Conservation (phyloP, 78 protist genomes). For the Dictyostelium purpureum region DNA sequence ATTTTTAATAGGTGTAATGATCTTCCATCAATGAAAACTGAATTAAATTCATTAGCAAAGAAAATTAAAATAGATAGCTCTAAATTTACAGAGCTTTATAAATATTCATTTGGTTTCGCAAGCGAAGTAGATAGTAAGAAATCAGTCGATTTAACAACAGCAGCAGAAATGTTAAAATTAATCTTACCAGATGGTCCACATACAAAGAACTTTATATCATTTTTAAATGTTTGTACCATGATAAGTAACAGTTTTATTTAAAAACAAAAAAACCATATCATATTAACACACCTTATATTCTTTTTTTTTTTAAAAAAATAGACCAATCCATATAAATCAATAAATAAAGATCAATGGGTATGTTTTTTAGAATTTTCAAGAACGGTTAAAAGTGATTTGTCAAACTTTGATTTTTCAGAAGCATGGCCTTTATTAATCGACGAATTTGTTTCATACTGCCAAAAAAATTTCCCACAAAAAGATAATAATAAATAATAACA, state of each 20-base stretch:
- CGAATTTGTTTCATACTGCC: too few relatives aligned
- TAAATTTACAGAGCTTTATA: constrained; percentile 55
- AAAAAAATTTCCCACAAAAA: too few relatives aligned
- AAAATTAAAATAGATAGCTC: background rate
- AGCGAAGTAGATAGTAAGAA: constrained; percentile 58
- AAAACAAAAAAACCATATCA: background rate
- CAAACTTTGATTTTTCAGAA: constrained; percentile 52
- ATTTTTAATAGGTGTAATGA: constrained; percentile 17
- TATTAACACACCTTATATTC: background rate
- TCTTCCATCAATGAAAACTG: background rate
- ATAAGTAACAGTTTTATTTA: background rate
- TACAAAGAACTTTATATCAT: constrained; percentile 10
- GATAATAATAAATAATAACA: too few relatives aligned
- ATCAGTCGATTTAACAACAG: constrained; percentile 26
- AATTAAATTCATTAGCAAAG: background rate
- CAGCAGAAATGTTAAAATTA: constrained; percentile 53
- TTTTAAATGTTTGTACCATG: constrained; percentile 19
- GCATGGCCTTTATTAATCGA: constrained; percentile 65
- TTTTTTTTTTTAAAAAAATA: background rate
- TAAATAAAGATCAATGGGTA: constrained; percentile 65
- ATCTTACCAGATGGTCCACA: constrained; percentile 58
- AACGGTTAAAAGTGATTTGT: constrained; percentile 60
- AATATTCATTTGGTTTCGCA: constrained; percentile 52
- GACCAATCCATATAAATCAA: constrained; percentile 25
- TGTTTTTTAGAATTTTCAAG: constrained; percentile 78